phyloP scores from a whole-genome alignment of 306 rosid species.

The Prunus persica region DNA sequence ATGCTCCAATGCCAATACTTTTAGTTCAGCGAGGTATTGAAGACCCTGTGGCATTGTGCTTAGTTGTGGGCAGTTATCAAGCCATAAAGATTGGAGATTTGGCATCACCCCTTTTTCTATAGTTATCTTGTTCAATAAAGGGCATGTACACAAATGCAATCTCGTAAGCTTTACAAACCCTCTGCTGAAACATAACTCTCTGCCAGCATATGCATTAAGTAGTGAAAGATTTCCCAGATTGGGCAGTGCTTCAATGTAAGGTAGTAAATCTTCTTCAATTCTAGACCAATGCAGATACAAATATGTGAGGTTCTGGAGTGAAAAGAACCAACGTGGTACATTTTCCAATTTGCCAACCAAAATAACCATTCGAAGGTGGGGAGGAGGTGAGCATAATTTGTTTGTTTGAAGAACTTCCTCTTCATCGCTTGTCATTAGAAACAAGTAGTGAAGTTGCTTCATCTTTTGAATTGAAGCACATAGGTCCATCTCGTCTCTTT shows the following conservation, averaged over 20 bases:
- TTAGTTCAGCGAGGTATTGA: conserved; percentile 1
- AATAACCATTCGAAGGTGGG: background rate
- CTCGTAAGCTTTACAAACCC: conserved; percentile 14
- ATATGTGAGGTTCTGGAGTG: background rate
- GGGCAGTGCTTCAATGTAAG: conserved; percentile 1
- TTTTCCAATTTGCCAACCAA: conserved; percentile 8
- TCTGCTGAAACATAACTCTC: background rate
- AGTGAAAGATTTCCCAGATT: background rate
- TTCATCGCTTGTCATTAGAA: background rate
- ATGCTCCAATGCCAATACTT: background rate
- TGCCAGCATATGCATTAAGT: background rate
- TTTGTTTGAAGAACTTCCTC: background rate
- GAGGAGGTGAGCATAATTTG: conserved; percentile 17
- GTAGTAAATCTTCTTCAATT: background rate
- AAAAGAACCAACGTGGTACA: conserved; percentile 9
- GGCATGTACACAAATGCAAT: background rate
- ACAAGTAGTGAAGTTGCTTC: conserved; percentile 8
- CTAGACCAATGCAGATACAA: conserved; percentile 11
- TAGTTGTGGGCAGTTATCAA: background rate
- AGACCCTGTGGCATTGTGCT: conserved; percentile 6
- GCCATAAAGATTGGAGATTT: background rate
- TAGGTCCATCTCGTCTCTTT: background rate
- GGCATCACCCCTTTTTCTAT: conserved; percentile 13
- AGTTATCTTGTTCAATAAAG: background rate
- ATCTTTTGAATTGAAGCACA: conserved; percentile 15